Conservation (phyloP, 192 early-diverging fungal species). For the Funneliformis mosseae region DNA sequence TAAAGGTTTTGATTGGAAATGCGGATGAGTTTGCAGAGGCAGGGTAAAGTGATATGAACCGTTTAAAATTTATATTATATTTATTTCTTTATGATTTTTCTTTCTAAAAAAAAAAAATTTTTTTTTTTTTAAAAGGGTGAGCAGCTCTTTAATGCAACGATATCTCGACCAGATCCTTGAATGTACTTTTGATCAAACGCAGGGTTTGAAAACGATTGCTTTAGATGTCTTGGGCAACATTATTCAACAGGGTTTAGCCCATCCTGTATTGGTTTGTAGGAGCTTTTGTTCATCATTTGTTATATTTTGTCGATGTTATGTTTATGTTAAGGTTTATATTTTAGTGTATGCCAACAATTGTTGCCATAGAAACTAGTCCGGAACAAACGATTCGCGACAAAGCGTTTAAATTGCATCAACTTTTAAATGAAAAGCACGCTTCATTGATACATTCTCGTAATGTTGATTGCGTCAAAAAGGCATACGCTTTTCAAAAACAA, state of each 20-base stretch:
- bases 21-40: conserved; percentile 81
- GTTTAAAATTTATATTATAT: too few species aligned
- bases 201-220: conserved; percentile 64
- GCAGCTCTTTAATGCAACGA: conserved; percentile 85
- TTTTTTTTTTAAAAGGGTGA: conserved; percentile 55
- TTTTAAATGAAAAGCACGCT: conserved; percentile 81
- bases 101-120: neutral
- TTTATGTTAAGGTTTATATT: neutral
- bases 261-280: conserved; percentile 71
- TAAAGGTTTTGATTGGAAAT: conserved; percentile 79
- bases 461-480: conserved; percentile 71
- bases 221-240: conserved; percentile 84
- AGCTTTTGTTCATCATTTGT: neutral
- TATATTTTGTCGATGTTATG: neutral
- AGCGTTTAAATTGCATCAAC: conserved; percentile 71
- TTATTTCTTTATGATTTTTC: neutral
- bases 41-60: conserved; percentile 44
- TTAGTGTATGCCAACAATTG: conserved; percentile 85
- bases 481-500: conserved; percentile 73
- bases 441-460: conserved; percentile 86
- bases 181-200: conserved; percentile 63
- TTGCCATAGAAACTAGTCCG: conserved; percentile 79
- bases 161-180: conserved; percentile 77
- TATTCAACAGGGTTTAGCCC: conserved; percentile 87
- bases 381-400: conserved; percentile 67